Percentiles rank a stretch among this genome's conserved stretches.
phyloP scores from a whole-genome alignment of 2,329 filamentous ascomycete genomes.

The Rasamsonia emersonii region DNA sequence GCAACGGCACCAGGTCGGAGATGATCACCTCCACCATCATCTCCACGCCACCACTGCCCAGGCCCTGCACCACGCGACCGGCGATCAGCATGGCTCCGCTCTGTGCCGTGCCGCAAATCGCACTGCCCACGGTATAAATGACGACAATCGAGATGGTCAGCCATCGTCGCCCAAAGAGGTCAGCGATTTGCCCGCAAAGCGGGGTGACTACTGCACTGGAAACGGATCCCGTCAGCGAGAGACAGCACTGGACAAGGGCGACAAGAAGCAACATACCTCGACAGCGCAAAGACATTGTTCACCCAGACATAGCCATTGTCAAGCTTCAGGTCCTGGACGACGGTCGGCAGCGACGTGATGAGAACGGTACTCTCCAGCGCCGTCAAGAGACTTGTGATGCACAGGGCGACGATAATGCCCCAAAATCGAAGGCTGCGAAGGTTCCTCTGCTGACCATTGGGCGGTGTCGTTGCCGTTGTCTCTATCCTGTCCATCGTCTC shows the following conservation, averaged over 20 bases:
- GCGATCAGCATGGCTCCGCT: constrained; percentile 39
- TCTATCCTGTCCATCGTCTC: background rate
- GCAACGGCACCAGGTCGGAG: constrained; percentile 43
- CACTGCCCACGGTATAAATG: constrained; percentile 9
- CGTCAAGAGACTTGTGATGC: constrained; percentile 20
- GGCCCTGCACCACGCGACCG: constrained; percentile 46
- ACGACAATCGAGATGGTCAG: constrained; percentile 3
- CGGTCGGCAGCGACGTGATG: constrained; percentile 34
- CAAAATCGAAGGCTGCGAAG: constrained; percentile 15
- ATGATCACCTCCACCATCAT: constrained; percentile 42
- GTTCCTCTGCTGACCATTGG: background rate
- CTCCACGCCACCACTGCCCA: constrained; percentile 37
- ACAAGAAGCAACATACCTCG: constrained; percentile 10
- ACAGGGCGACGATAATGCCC: constrained; percentile 18
- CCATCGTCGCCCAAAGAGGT: constrained; percentile 9
- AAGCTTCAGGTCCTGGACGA: constrained; percentile 21
- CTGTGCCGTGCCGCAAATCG: constrained; percentile 6
- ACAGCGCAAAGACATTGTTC: constrained; percentile 23
- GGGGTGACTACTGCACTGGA: constrained; percentile 3
- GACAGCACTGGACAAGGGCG: background rate
- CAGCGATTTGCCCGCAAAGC: constrained; percentile 4
- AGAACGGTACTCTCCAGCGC: constrained; percentile 31
- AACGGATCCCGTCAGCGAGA: background rate
- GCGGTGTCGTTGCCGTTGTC: background rate
- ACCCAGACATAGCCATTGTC: constrained; percentile 28